Conservation (phyloP, 129 eudicot genomes). For the Saussurea involucrata region DNA sequence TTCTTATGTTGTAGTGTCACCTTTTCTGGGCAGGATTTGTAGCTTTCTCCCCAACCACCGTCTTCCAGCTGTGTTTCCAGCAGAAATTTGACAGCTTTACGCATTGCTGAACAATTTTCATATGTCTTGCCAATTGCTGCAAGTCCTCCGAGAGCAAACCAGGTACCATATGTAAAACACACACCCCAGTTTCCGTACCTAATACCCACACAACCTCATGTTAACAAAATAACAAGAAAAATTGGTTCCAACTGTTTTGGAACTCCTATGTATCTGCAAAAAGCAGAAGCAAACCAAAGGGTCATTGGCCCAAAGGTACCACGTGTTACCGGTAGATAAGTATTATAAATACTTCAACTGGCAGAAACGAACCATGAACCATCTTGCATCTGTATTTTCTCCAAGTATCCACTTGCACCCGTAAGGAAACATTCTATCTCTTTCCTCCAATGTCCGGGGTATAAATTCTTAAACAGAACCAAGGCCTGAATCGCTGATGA, state of each 20-base stretch:
- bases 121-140: constrained; percentile 65
- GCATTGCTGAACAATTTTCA: constrained; percentile 51
- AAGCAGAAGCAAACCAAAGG: constrained; percentile 47
- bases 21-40: constrained; percentile 78
- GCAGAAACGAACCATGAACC: constrained; percentile 74
- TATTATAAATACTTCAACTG: background rate
- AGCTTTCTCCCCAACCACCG: constrained; percentile 99
- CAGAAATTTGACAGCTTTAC: constrained; percentile 57
- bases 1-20: constrained; percentile 24
- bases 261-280: background rate
- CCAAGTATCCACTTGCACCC: constrained; percentile 52
- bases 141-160: constrained; percentile 82
- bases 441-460: constrained; percentile 64
- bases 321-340: background rate
- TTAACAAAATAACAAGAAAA: background rate
- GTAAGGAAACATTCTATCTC: constrained; percentile 59
- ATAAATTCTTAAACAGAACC: constrained; percentile 59
- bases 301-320: background rate
- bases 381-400: constrained; percentile 67
- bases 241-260: background rate
- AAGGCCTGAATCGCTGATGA: constrained; percentile 77
- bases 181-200: constrained; percentile 95
- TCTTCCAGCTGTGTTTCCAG: constrained; percentile 51
- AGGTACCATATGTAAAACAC: constrained; percentile 78
- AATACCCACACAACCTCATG: background rate